Base-by-base conservation (phyloP, 345 rosid genomes). In the Orychophragmus violaceus region DNA sequence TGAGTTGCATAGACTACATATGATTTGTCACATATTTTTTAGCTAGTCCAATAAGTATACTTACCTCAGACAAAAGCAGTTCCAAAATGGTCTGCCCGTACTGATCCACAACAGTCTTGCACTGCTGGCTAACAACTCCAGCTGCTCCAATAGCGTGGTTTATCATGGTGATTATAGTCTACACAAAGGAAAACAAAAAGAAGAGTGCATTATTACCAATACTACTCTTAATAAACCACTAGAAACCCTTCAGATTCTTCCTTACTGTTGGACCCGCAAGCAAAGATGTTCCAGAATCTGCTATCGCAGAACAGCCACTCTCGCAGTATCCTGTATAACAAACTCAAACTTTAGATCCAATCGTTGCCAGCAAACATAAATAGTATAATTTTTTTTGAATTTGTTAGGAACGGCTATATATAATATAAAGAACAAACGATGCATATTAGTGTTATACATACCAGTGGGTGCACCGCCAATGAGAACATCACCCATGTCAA, bases 241-340 rank as follows among this genome's bases (percentile, higher is more conserved):
- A 68, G 17, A 46, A 35, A 10, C 16, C 50, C 21, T 27, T 14
- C 29, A 25, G 54, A 52, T 58, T 59, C 30, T 18, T 60, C 50
- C 87, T 69, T 77, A 94, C 99, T 46, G 95, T 78, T 66, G 99
- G 96, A 64, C 99, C 99, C 17, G 91, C 95, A 70, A 90, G 62
- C 81, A 90, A 73, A 68, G 99, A 90, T 36, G 99, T 94, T 76
- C 99, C 99, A 75, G 97, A 88, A 78, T 94, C 99, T 55, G 99
- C 99, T 80, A 94, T 90, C 11, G 97, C 97, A 7, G 95, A 75
- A 76, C 99, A 94, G 13, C 86, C 81, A 51, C 81, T 71, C 58
- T 79, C 82, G 61, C 96, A 89, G 74, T 68, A 79, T 73, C 96
- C 99, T 90, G 83, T 24, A 80, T 30, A 64, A 33, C 45, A 71